Percentiles rank a stretch among this genome's conserved stretches.
Evolutionary conservation across 257 asterid genomes (phyloP).

Genomic region (Buddleja alternifolia): DNA sequence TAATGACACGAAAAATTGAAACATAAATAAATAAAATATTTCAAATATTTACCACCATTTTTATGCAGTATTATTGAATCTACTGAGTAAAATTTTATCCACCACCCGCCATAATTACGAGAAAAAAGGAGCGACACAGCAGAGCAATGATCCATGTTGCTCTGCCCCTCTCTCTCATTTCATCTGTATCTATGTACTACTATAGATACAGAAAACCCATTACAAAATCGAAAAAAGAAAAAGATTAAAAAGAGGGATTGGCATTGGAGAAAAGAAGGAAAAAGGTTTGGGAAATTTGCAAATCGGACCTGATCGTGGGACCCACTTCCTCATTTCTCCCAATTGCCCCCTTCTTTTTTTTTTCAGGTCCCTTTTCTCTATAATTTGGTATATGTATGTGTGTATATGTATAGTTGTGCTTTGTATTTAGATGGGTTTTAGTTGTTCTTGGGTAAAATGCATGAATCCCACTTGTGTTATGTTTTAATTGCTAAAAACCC

Average conservation of each 20-base stretch:
- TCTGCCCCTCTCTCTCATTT: slow-evolving; percentile 9
- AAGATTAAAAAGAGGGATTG: not conserved
- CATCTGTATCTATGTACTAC: slow-evolving; percentile 20
- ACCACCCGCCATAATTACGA: slow-evolving; percentile 21
- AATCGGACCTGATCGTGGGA: slow-evolving; percentile 29
- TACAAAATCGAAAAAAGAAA: not conserved
- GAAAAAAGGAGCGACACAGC: slow-evolving; percentile 36
- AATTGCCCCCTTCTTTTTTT: slow-evolving; percentile 8
- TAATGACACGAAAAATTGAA: slow-evolving; percentile 11
- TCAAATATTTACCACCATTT: not conserved
- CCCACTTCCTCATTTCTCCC: slow-evolving; percentile 39
- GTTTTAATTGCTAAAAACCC: too few species aligned
- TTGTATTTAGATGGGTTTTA: not conserved
- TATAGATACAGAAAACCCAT: slow-evolving; percentile 31
- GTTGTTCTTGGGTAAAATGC: too few species aligned
- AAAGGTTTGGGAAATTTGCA: slow-evolving; percentile 18
- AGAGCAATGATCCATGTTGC: slow-evolving; percentile 1
- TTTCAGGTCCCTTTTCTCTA: slow-evolving; percentile 32
- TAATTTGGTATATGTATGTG: too few species aligned
- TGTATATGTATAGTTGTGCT: slow-evolving; percentile 13
- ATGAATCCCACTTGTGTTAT: too few species aligned
- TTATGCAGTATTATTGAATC: not conserved
- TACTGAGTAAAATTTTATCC: not conserved
- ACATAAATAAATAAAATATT: not conserved
- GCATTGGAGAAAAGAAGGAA: not conserved